A percentile compares a stretch with the other conserved stretches of the same genome.
Evolutionary conservation across 1,284 basidiomycete species (phyloP).

Genomic region (Irpex rosettiformis): DNA sequence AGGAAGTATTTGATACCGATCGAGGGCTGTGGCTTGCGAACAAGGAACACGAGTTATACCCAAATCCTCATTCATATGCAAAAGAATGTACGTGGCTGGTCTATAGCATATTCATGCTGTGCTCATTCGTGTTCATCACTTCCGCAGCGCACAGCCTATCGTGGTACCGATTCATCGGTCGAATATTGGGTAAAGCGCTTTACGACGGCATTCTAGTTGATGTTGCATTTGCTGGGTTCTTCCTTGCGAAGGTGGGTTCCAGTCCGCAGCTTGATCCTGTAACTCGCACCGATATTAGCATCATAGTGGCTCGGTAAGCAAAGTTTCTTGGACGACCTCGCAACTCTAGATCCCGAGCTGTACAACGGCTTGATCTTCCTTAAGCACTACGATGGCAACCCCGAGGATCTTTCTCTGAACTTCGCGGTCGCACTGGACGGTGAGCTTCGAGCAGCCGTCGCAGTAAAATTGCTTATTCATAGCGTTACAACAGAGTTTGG

Average conservation of each 20-base stretch:
- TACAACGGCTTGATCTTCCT: constrained; percentile 92
- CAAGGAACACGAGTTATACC: constrained; percentile 90
- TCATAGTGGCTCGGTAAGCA: constrained; percentile 83
- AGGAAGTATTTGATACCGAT: constrained; percentile 94
- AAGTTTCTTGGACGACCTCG: constrained; percentile 87
- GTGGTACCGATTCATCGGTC: constrained; percentile 95
- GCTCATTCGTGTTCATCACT: too few relatives aligned
- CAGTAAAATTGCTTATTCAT: too few relatives aligned
- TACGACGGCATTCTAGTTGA: constrained; percentile 98
- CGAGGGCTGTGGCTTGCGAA: constrained; percentile 93
- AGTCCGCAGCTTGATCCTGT: constrained; percentile 17
- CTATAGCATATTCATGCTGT: not conserved
- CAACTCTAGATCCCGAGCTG: constrained; percentile 88
- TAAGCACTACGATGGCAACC: constrained; percentile 88
- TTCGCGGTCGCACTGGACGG: constrained; percentile 90
- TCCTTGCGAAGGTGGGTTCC: constrained; percentile 76
- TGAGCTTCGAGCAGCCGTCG: too few relatives aligned
- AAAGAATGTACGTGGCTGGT: constrained; percentile 60
- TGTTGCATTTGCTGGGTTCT: constrained; percentile 94
- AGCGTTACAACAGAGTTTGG: constrained; percentile 94
- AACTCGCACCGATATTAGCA: not conserved
- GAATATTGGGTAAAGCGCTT: constrained; percentile 92
- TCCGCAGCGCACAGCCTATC: constrained; percentile 80
- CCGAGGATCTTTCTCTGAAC: constrained; percentile 88
- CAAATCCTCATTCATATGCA: constrained; percentile 88